These are phyloP conservation scores for Pseudogymnoascus sp. DNA, from an alignment of 2,329 filamentous ascomycete genomes.

Conservation along the genomic window DNA sequence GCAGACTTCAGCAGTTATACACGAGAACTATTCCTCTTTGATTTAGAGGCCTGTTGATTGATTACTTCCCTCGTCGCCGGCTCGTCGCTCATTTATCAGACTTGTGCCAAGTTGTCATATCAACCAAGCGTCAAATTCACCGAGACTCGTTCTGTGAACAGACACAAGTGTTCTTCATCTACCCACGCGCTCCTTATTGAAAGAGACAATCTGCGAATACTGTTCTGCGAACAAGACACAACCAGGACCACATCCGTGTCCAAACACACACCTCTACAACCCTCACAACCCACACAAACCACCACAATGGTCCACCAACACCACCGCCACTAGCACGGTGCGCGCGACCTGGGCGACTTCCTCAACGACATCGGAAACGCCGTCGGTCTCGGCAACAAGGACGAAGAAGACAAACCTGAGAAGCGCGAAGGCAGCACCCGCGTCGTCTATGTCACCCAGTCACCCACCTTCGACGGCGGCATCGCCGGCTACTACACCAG, in stretches of 20 bases:
- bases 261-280: neutral
- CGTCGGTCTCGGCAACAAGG: neutral
- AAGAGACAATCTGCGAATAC: too few species aligned
- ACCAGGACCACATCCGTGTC: neutral
- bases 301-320: neutral
- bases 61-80: neutral
- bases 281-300: neutral
- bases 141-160: neutral
- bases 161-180: neutral
- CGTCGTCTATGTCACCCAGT: conserved; percentile 43
- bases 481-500: conserved; percentile 41
- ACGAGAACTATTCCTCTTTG: too few species aligned
- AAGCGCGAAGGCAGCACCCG: conserved; percentile 22
- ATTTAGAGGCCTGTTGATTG: neutral
- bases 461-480: conserved; percentile 43
- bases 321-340: neutral
- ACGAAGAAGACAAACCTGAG: neutral
- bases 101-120: too few species aligned
- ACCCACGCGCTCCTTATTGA: neutral
- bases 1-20: neutral
- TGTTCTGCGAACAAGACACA: neutral
- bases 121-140: too few species aligned
- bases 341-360: neutral
- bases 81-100: neutral
- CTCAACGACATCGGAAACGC: neutral